Base-by-base conservation (phyloP, 2,329 filamentous ascomycete species). In the Penicillium sp. region DNA sequence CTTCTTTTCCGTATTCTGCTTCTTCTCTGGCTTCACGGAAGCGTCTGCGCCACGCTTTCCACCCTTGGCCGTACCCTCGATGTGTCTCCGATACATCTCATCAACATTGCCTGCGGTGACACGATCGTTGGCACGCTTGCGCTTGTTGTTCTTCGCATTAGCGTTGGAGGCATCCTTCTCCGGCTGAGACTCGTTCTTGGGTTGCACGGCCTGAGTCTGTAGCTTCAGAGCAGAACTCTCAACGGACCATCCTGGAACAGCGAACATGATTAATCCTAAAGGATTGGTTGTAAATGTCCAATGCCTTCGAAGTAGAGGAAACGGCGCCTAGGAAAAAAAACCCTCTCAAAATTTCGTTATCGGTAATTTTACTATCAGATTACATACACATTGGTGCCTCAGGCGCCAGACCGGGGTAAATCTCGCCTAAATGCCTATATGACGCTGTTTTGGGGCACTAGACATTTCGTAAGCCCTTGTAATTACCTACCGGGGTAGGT, bases 211-310 rank as follows among this genome's bases (percentile, higher is more conserved):
- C 59, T 81, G 78, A 18, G 79, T 82, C 75, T 96, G 90, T 31
- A 85, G 76, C 74, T 90, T 91, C 61, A 95, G 83, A 50, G 78
- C 79, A 63, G 86, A 84, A 59, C 87, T 82, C 54, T 90, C 85
- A 35, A 97, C 81, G 38, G 90, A 90, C 92, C 93, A 97, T 65
- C 94, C 94, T 68, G 90, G 89, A 31, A 97, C 92, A 10, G 92
- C 88, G 74, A 97, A 97, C 93, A 97, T 75, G 58, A 34, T 64
- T 55, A 49, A 26, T 44, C 18, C n/a, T 13, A 9, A n/a, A 45
- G n/a, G 29, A 32, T 42, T 20, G 34, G 39, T 22, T 32, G n/a
- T 40, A 20, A 39, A n/a, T 48, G 10, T 10, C 42, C 50, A 55
- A 45, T 39, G 22, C 47, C 31, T 38, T 42, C 34, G 38, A 35